A percentile compares a stretch with the other conserved stretches of the same genome.
phyloP scores from a whole-genome alignment of 2,329 filamentous ascomycete genomes.

The Leptographium lundbergii region DNA sequence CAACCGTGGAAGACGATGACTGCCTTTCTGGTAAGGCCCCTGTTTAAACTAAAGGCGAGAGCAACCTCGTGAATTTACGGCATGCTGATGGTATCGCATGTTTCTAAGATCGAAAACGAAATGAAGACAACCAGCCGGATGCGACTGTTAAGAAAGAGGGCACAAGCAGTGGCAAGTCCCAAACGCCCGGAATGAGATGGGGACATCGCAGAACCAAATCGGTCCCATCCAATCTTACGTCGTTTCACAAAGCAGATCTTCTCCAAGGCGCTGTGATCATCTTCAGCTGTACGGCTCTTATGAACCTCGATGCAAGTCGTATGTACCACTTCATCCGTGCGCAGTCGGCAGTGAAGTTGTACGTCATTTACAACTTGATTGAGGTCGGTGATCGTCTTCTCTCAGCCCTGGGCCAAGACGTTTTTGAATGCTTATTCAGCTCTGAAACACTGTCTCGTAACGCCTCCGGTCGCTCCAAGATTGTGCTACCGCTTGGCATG shows the following conservation, averaged over 20 bases:
- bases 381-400: constrained; percentile 86
- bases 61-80: neutral
- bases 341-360: constrained; percentile 93
- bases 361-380: constrained; percentile 96
- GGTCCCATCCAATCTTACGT: constrained; percentile 69
- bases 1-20: neutral
- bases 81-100: neutral
- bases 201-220: constrained; percentile 59
- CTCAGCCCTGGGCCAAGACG: constrained; percentile 85
- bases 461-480: constrained; percentile 77
- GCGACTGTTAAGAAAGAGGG: neutral
- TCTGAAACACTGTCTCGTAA: constrained; percentile 83
- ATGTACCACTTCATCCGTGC: constrained; percentile 98
- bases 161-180: neutral
- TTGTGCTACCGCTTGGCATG: constrained; percentile 80
- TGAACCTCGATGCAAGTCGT: constrained; percentile 85
- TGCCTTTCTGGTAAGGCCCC: neutral
- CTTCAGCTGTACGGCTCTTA: constrained; percentile 70
- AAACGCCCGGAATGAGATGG: neutral
- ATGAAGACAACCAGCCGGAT: neutral
- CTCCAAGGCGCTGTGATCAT: constrained; percentile 83
- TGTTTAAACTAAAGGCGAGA: neutral
- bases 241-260: constrained; percentile 89
- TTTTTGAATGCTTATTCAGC: constrained; percentile 91
- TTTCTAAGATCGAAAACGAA: neutral